Conservation (phyloP, 495 filamentous ascomycete species). For the Hypoxylon perforatum region DNA sequence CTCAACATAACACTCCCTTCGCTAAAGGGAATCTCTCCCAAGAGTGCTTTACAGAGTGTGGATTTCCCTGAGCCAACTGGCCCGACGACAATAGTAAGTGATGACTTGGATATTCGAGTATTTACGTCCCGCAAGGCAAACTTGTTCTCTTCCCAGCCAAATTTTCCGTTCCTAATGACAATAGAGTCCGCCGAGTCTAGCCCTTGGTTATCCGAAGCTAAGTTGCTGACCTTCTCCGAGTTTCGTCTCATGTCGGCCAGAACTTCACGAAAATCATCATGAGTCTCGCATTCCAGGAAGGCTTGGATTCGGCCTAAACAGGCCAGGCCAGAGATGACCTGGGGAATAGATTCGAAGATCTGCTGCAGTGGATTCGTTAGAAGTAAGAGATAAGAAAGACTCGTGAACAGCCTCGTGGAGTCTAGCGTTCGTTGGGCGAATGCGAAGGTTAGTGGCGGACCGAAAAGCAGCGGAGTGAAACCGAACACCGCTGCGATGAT, state of each 20-base stretch:
- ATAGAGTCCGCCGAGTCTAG: not conserved
- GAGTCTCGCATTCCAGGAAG: not conserved
- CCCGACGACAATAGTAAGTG: slow-evolving; percentile 57
- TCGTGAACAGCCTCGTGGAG: not conserved
- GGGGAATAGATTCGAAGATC: not conserved
- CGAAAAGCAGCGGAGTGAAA: slow-evolving; percentile 61
- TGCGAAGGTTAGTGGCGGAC: slow-evolving; percentile 57
- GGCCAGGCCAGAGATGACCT: not conserved
- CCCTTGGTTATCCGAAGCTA: too few relatives aligned
- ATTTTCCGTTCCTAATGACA: slow-evolving; percentile 39
- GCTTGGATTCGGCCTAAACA: not conserved
- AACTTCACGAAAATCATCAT: not conserved
- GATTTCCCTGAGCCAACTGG: slow-evolving; percentile 64
- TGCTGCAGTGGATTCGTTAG: not conserved
- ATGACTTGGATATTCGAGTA: slow-evolving; percentile 44
- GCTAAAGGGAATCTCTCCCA: slow-evolving; percentile 59
- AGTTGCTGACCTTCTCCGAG: not conserved
- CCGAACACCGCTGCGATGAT: slow-evolving; percentile 64
- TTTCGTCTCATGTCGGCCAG: not conserved
- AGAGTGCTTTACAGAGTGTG: slow-evolving; percentile 59
- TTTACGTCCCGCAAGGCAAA: slow-evolving; percentile 50
- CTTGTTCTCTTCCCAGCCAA: slow-evolving; percentile 57
- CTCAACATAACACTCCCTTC: slow-evolving; percentile 37
- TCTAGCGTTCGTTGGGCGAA: not conserved
- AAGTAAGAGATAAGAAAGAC: not conserved